A percentile compares a stretch with the other conserved stretches of the same genome.
phyloP scores from a whole-genome alignment of 148 eudicot species.

The Silene uniflora region DNA sequence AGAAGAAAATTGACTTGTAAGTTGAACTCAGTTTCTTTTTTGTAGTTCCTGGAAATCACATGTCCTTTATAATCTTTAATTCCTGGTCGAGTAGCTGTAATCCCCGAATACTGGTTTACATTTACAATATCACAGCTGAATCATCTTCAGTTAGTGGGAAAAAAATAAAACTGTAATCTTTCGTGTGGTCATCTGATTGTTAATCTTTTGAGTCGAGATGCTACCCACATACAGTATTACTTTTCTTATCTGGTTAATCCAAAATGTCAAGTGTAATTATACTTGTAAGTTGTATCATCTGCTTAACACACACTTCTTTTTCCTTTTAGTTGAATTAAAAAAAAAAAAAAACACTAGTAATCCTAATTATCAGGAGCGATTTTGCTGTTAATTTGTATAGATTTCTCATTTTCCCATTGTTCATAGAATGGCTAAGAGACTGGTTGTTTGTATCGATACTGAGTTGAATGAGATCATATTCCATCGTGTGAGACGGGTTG shows the following conservation, averaged over 20 bases:
- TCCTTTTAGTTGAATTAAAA: too few relatives aligned
- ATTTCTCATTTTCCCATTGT: neutral
- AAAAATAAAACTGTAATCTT: neutral
- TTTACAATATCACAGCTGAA: neutral
- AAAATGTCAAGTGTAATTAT: neutral
- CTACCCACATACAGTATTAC: neutral
- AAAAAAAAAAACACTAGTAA: neutral
- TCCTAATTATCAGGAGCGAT: neutral
- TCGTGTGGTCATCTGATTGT: neutral
- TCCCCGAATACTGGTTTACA: neutral
- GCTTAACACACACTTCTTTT: neutral
- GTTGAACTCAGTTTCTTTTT: neutral
- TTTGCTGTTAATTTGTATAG: neutral
- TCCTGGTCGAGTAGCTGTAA: constrained; percentile 2
- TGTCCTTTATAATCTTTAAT: neutral
- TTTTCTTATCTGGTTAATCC: too few relatives aligned
- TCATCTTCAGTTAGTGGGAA: neutral
- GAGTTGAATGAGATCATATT: neutral
- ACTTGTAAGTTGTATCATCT: neutral
- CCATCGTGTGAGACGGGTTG: neutral
- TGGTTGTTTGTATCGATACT: neutral
- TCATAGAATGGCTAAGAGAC: neutral
- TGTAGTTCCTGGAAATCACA: neutral
- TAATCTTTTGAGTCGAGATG: neutral
- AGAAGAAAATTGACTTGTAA: constrained; percentile 3